phyloP scores from a whole-genome alignment of 768 basidiomycete genomes.

The Mycena rebaudengoi region DNA sequence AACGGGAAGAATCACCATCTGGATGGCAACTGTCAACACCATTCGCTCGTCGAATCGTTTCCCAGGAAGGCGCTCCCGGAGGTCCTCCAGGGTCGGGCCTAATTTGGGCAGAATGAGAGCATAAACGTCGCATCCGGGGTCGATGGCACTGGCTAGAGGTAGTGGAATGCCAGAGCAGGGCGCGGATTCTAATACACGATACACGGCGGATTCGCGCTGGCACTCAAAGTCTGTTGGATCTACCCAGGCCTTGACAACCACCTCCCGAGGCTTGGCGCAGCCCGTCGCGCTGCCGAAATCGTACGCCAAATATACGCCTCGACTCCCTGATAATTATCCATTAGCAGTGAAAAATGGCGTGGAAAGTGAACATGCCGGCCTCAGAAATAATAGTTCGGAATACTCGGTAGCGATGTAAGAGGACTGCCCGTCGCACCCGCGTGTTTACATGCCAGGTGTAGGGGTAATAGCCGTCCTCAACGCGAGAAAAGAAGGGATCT shows the following conservation, averaged over 20 bases:
- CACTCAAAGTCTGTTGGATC: conserved; percentile 35
- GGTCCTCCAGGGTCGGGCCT: conserved; percentile 37
- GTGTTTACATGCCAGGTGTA: conserved; percentile 43
- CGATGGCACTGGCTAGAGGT: conserved; percentile 21
- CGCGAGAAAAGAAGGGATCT: conserved; percentile 26
- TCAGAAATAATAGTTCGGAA: conserved; percentile 38
- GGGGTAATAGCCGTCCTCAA: conserved; percentile 40
- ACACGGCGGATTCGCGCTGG: conserved; percentile 32
- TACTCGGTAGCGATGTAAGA: conserved; percentile 37
- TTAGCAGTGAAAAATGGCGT: background rate
- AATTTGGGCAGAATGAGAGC: conserved; percentile 38
- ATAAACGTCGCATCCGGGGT: conserved; percentile 29
- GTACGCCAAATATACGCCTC: conserved; percentile 41
- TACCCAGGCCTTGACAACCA: conserved; percentile 42
- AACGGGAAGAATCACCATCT: conserved; percentile 31
- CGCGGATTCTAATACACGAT: conserved; percentile 20
- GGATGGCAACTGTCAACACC: conserved; percentile 38
- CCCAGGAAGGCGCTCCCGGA: conserved; percentile 23
- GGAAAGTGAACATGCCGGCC: conserved; percentile 18
- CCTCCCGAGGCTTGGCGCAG: conserved; percentile 28
- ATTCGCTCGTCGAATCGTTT: conserved; percentile 29
- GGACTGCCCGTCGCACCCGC: conserved; percentile 31
- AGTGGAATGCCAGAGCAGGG: conserved; percentile 23
- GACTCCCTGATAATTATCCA: conserved; percentile 25
- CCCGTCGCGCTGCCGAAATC: conserved; percentile 34